Percentiles rank a stretch among this genome's conserved stretches.
phyloP scores from a whole-genome alignment of 106 monocot genomes.

The Dendrobium nobile region DNA sequence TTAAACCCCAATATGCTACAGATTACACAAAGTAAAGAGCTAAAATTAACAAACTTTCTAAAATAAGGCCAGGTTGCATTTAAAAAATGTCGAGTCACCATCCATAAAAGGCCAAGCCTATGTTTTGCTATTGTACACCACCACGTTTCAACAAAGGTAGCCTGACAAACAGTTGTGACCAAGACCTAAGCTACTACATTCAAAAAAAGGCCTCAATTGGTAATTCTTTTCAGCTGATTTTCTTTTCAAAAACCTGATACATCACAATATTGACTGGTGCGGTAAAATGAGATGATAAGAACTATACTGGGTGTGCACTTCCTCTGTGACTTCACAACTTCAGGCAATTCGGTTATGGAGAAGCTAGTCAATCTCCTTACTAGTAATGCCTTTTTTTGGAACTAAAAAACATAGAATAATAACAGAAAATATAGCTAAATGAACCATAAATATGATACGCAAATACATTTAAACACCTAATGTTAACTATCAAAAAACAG shows the following conservation, averaged over 20 bases:
- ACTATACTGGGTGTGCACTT: not conserved
- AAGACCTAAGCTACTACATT: not conserved
- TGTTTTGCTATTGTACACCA: not conserved
- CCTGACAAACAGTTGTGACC: not conserved
- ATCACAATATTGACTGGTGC: not conserved
- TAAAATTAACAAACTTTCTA: not conserved
- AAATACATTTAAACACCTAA: not conserved
- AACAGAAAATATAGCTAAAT: not conserved
- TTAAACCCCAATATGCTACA: conserved; percentile 1
- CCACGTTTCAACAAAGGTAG: not conserved
- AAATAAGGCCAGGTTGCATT: not conserved
- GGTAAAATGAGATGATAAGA: not conserved
- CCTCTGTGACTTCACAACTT: not conserved
- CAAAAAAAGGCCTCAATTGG: not conserved
- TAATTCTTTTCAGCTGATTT: not conserved
- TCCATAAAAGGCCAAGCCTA: not conserved
- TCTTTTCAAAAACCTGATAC: not conserved
- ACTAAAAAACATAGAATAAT: not conserved
- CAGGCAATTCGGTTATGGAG: not conserved
- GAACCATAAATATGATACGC: not conserved
- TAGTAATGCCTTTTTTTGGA: not conserved
- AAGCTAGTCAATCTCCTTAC: not conserved
- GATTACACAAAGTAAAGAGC: not conserved
- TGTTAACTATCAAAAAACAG: not conserved
- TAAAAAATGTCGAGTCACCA: not conserved